These are phyloP conservation scores for Sclerospora graminicola DNA, from an alignment of 352 stramenopile species.

Conservation along the genomic window DNA sequence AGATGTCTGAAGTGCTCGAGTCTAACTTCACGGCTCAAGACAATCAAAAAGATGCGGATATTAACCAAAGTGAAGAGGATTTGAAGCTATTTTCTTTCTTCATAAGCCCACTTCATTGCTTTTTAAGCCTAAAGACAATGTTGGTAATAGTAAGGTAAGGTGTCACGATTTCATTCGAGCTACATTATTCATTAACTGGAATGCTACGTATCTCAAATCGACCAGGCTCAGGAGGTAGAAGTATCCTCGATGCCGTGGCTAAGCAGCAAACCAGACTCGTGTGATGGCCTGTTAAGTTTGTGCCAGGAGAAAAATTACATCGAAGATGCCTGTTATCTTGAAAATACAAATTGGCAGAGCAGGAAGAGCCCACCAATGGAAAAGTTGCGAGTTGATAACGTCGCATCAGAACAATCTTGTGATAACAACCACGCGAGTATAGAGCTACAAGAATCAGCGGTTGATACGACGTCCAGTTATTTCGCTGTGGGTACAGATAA, in stretches of 20 bases:
- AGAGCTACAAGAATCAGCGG: neutral
- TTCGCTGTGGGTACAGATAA: slow-evolving; percentile 2
- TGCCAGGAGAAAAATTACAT: slow-evolving; percentile 1
- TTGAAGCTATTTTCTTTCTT: slow-evolving; percentile 22
- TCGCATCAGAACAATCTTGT: neutral
- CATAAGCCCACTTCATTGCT: neutral
- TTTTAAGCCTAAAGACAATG: neutral
- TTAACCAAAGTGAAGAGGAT: neutral
- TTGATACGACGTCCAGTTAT: slow-evolving; percentile 9
- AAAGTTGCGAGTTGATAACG: neutral
- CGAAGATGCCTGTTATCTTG: neutral
- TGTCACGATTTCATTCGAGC: neutral
- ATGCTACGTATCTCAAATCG: neutral
- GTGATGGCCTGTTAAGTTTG: slow-evolving; percentile 13
- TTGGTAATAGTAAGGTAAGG: slow-evolving; percentile 6
- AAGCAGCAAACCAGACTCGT: slow-evolving; percentile 23
- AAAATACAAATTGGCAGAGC: neutral
- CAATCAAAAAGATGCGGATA: neutral
- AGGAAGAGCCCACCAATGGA: neutral
- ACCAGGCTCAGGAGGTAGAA: neutral
- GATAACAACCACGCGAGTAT: neutral
- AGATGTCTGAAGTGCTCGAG: neutral
- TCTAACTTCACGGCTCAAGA: neutral
- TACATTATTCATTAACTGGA: neutral
- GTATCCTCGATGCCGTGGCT: slow-evolving; percentile 13